Base-by-base conservation (phyloP, 306 rosid species). In the Lathyrus aphaca region DNA sequence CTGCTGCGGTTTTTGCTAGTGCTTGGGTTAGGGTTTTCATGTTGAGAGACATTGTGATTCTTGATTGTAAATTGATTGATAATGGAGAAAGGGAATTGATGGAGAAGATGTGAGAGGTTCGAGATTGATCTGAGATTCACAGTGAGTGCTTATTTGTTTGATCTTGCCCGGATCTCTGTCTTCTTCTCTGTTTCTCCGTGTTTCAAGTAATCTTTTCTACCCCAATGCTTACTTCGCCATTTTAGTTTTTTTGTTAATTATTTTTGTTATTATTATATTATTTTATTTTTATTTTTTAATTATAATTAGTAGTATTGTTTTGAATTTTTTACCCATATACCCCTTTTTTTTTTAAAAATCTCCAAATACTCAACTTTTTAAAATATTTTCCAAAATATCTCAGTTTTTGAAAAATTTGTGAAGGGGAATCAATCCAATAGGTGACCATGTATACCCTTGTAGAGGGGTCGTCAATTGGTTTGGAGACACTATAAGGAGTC, bases 21-120 rank as follows among this genome's bases (percentile, higher is more conserved):
- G 97, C 99, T 83, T 94, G 99, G 63, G 96, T 89, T 68, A 94
- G 89, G 82, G 95, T 84, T 83, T 94, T 94, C 95, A 94, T 94
- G 78, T 94, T 94, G 60, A 94, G 75, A 48, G 98, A 86, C 98
- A 88, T 63, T 62, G 66, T 38, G 39, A 27, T 18, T 51, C 11
- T 14, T 16, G 12, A 17, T 5, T 51, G 11, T n/a, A n/a, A n/a
- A 32, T 49, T 50, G 57, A 51, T 54, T 55, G 37, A 12, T 13
- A 6, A 12, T 55, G 38, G 61, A 27, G 61, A 12, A 12, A 55
- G 5, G 9, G 38, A 12, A 56, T 29, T 27, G 38, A 27, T 4
- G 1, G 8, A 45, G 61, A 55, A 55, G 27, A 55, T 10, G 6
- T 2, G 16, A 55, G 62, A 55, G 39, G 1, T 27, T 89, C 16